Conservation (phyloP, 495 filamentous ascomycete species). For the Pseudomonodictys pantanalensis region DNA sequence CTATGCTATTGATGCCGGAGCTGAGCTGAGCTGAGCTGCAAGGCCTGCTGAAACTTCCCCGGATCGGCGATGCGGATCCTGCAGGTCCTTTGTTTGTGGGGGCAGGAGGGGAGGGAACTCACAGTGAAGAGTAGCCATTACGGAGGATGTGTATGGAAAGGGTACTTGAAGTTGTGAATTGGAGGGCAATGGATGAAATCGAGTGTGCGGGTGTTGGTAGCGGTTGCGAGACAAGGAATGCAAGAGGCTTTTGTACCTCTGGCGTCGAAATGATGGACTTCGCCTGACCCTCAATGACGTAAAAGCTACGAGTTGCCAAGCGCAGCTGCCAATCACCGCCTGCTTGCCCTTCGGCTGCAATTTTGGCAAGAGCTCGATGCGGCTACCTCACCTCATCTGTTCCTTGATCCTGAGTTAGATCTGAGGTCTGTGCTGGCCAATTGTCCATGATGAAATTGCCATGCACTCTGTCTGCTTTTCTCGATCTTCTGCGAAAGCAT, state of each 20-base stretch:
- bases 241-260: constrained; percentile 22
- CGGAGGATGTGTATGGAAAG: constrained; percentile 32
- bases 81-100: neutral
- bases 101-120: constrained; percentile 38
- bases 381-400: neutral
- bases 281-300: constrained; percentile 14
- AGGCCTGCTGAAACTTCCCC: too few relatives aligned
- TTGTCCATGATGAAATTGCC: neutral
- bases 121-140: constrained; percentile 65
- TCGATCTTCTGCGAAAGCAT: neutral
- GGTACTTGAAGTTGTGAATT: constrained; percentile 7
- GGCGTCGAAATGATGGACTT: neutral
- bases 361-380: neutral
- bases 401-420: too few relatives aligned
- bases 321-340: constrained; percentile 6
- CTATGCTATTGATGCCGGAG: constrained; percentile 7
- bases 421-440: neutral
- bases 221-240: constrained; percentile 9
- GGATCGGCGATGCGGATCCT: constrained; percentile 5
- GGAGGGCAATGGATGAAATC: constrained; percentile 11
- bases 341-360: neutral
- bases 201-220: constrained; percentile 1
- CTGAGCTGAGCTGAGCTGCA: neutral
- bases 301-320: constrained; percentile 6
- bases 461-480: too few relatives aligned